Conservation (phyloP, 1,284 basidiomycete species). For the Puccinia novopanici region DNA sequence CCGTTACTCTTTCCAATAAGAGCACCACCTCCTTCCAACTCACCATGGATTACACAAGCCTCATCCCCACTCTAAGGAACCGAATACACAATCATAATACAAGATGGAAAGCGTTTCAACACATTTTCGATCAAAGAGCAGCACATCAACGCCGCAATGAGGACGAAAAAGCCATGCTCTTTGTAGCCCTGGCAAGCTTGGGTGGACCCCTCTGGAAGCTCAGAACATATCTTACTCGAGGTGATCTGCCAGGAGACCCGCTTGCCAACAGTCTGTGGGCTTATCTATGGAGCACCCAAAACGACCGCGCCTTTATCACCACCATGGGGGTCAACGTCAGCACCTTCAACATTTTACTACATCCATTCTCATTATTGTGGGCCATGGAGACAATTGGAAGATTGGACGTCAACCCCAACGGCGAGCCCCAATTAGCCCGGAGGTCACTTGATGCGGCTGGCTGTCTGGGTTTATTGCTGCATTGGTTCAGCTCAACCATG, state of each 20-base stretch:
- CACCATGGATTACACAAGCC: too few species aligned
- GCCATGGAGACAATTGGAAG: neutral
- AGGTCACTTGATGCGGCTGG: neutral
- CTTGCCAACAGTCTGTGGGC: neutral
- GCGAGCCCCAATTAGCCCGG: neutral
- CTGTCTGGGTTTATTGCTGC: neutral
- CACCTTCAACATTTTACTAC: neutral
- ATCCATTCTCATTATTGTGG: neutral
- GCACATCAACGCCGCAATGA: too few species aligned
- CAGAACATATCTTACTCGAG: neutral
- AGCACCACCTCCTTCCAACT: too few species aligned
- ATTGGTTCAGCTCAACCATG: constrained; percentile 12
- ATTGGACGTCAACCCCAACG: neutral
- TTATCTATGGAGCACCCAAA: neutral
- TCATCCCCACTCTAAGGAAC: too few species aligned
- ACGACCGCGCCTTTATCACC: neutral
- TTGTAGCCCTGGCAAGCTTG: too few species aligned
- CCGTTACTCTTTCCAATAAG: too few species aligned
- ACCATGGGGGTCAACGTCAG: neutral
- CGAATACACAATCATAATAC: too few species aligned
- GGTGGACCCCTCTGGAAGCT: neutral
- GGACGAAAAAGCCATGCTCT: too few species aligned
- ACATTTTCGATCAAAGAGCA: too few species aligned
- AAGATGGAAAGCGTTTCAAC: too few species aligned
- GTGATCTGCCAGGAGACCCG: neutral